Evolutionary conservation across 2,329 filamentous ascomycete genomes (phyloP).

Genomic region (Colletotrichum sp.): DNA sequence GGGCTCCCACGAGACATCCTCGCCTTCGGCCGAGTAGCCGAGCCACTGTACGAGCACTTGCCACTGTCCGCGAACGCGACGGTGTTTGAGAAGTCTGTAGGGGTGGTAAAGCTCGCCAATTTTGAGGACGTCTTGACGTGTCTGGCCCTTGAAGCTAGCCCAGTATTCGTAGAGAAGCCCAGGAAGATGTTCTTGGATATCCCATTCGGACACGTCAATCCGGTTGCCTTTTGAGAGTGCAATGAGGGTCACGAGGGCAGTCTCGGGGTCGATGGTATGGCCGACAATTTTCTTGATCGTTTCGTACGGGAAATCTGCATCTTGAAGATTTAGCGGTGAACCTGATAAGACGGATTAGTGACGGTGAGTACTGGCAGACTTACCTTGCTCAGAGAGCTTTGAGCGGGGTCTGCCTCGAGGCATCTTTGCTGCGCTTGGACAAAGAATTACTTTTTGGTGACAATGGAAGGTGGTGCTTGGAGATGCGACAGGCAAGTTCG

Average conservation of each 20-base stretch:
- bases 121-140: conserved; percentile 8
- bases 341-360: not conserved
- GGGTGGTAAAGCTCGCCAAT: conserved; percentile 17
- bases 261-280: conserved; percentile 1
- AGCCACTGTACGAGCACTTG: conserved; percentile 15
- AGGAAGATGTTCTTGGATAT: conserved; percentile 9
- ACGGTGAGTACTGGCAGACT: not conserved
- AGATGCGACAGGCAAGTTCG: not conserved
- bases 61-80: conserved; percentile 16
- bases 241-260: conserved; percentile 7
- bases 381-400: conserved; percentile 9
- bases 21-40: conserved; percentile 3
- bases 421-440: not conserved
- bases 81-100: conserved; percentile 4
- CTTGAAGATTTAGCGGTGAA: not conserved
- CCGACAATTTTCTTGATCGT: conserved; percentile 5
- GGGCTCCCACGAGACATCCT: conserved; percentile 15
- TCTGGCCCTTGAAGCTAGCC: conserved; percentile 3
- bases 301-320: conserved; percentile 6
- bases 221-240: not conserved
- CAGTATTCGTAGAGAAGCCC: conserved; percentile 6
- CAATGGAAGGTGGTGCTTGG: not conserved
- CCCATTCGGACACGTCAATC: conserved; percentile 10
- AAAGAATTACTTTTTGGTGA: not conserved
- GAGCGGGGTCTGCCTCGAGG: not conserved